Evolutionary conservation across 2,329 filamentous ascomycete genomes (phyloP).

Genomic region (Pseudocercospora musae): DNA sequence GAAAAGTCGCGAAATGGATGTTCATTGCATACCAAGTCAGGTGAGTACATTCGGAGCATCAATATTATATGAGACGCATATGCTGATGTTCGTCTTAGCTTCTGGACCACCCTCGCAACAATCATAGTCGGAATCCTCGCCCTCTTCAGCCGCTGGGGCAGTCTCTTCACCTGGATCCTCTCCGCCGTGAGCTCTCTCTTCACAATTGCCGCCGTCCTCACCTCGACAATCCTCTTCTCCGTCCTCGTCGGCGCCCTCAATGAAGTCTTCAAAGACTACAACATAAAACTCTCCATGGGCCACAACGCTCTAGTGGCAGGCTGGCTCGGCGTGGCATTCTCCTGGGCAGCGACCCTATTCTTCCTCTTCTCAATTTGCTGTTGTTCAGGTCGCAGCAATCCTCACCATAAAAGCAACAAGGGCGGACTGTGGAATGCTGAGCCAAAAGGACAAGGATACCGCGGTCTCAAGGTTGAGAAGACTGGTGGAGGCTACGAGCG

Average conservation of each 20-base stretch:
- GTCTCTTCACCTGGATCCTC: constrained; percentile 76
- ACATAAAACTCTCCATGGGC: constrained; percentile 66
- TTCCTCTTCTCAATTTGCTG: constrained; percentile 93
- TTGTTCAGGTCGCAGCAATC: constrained; percentile 66
- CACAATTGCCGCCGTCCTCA: constrained; percentile 63
- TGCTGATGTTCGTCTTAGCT: constrained; percentile 21
- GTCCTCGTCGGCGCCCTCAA: constrained; percentile 68
- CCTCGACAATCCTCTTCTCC: constrained; percentile 71
- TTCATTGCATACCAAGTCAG: constrained; percentile 50
- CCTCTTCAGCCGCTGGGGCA: constrained; percentile 76
- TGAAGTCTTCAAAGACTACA: constrained; percentile 65
- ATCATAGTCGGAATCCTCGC: constrained; percentile 77
- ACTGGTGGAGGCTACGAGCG: constrained; percentile 60
- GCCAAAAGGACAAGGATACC: constrained; percentile 30
- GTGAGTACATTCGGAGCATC: not conserved
- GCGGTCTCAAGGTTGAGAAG: constrained; percentile 54
- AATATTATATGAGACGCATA: not conserved
- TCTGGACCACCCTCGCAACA: constrained; percentile 66
- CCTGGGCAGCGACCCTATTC: constrained; percentile 67
- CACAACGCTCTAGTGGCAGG: constrained; percentile 65
- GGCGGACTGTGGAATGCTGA: constrained; percentile 35
- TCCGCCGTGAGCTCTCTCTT: constrained; percentile 57
- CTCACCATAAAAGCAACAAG: constrained; percentile 43
- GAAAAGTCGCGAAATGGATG: constrained; percentile 67
- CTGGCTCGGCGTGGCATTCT: constrained; percentile 79